These are phyloP conservation scores for Echinosophora koreensis DNA, from an alignment of 306 rosid genomes.

Conservation along the genomic window DNA sequence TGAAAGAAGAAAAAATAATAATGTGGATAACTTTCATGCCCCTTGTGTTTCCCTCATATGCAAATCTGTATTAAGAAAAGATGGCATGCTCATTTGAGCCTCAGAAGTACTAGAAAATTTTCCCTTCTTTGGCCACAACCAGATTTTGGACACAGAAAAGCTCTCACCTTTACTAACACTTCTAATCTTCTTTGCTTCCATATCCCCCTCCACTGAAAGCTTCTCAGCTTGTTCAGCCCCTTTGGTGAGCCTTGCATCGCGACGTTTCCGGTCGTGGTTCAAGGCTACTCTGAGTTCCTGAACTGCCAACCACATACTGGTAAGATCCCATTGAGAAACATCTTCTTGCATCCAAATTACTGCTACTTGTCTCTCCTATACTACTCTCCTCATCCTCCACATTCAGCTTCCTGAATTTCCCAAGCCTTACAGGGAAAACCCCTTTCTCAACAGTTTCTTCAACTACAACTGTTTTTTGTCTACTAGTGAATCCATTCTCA, in stretches of 20 bases:
- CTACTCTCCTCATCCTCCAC: conserved; percentile 61
- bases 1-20: conserved; percentile 37
- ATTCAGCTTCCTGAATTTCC: conserved; percentile 74
- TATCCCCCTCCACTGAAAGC: conserved; percentile 62
- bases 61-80: conserved; percentile 69
- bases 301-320: conserved; percentile 81
- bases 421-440: conserved; percentile 85
- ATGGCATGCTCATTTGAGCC: conserved; percentile 68
- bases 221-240: conserved; percentile 57
- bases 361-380: conserved; percentile 90
- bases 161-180: conserved; percentile 93
- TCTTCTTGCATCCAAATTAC: conserved; percentile 95
- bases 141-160: conserved; percentile 93
- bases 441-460: conserved; percentile 77
- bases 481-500: conserved; percentile 54
- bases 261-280: conserved; percentile 51
- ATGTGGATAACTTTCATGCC: conserved; percentile 63
- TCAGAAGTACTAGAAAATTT: conserved; percentile 67
- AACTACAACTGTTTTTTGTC: conserved; percentile 69
- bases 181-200: conserved; percentile 81
- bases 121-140: conserved; percentile 95
- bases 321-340: conserved; percentile 97
- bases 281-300: conserved; percentile 80
- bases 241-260: conserved; percentile 43
- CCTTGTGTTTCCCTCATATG: conserved; percentile 69